These are phyloP conservation scores for Tuber brumale DNA, from an alignment of 495 filamentous ascomycete species.

Conservation along the genomic window DNA sequence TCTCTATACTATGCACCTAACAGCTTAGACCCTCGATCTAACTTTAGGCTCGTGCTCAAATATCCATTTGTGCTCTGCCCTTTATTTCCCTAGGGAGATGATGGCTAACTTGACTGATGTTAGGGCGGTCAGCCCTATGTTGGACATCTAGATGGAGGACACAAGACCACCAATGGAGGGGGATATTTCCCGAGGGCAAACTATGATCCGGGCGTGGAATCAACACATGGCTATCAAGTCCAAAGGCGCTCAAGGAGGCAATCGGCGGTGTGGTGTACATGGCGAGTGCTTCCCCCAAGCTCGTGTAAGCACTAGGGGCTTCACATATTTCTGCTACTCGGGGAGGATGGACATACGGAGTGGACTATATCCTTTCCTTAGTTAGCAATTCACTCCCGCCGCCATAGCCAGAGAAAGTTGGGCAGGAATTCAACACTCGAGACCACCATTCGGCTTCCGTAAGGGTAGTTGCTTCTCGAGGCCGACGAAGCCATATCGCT, in stretches of 20 bases:
- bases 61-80: background rate
- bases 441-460: background rate
- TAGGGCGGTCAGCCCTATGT: too few species aligned
- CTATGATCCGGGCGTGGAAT: background rate
- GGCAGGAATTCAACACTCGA: background rate
- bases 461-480: background rate
- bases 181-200: background rate
- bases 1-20: background rate
- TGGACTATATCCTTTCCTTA: background rate
- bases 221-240: background rate
- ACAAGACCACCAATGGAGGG: background rate
- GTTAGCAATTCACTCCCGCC: background rate
- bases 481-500: background rate
- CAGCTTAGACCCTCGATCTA: background rate
- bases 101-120: too few species aligned
- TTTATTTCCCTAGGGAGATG: background rate
- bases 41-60: background rate
- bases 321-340: background rate
- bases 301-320: background rate
- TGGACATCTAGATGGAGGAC: background rate
- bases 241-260: background rate
- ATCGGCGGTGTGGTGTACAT: background rate
- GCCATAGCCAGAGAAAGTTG: background rate
- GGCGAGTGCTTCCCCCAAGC: background rate
- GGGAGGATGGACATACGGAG: background rate